A percentile compares a stretch with the other conserved stretches of the same genome.
Evolutionary conservation across 1,284 basidiomycete genomes (phyloP).

Genomic region (Heterobasidion annosum): DNA sequence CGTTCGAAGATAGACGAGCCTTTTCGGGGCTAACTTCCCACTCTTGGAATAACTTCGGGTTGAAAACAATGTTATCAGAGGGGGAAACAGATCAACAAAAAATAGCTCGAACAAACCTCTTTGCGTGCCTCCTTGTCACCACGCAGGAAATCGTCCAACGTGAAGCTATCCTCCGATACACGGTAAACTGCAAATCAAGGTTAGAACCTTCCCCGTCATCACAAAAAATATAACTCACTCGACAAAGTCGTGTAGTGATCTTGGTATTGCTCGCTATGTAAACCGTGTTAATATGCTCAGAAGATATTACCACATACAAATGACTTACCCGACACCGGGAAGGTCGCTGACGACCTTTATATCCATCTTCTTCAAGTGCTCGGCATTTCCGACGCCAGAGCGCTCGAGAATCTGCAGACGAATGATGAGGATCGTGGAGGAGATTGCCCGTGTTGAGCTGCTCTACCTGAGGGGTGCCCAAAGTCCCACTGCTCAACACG

Average conservation of each 20-base stretch:
- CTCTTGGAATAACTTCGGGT: slow-evolving; percentile 43
- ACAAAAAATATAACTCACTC: slow-evolving; percentile 23
- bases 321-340: slow-evolving; percentile 56
- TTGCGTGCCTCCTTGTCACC: slow-evolving; percentile 50
- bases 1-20: slow-evolving; percentile 58
- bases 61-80: neutral
- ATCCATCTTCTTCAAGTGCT: slow-evolving; percentile 44
- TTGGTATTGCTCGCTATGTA: slow-evolving; percentile 54
- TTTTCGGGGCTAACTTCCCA: slow-evolving; percentile 66
- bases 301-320: neutral
- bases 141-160: slow-evolving; percentile 61
- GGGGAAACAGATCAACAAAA: neutral
- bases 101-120: slow-evolving; percentile 26
- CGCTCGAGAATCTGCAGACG: slow-evolving; percentile 52
- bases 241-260: slow-evolving; percentile 67
- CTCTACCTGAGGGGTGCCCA: slow-evolving; percentile 48
- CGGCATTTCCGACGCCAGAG: slow-evolving; percentile 53
- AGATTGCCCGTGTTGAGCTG: neutral
- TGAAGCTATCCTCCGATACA: slow-evolving; percentile 54
- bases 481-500: slow-evolving; percentile 55
- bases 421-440: neutral
- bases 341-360: slow-evolving; percentile 60
- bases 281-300: neutral
- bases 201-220: neutral
- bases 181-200: slow-evolving; percentile 44